Evolutionary conservation across 148 eudicot species (phyloP), one percentile per base, ranked within the genome.

Genomic region (Persicaria maculosa): DNA sequence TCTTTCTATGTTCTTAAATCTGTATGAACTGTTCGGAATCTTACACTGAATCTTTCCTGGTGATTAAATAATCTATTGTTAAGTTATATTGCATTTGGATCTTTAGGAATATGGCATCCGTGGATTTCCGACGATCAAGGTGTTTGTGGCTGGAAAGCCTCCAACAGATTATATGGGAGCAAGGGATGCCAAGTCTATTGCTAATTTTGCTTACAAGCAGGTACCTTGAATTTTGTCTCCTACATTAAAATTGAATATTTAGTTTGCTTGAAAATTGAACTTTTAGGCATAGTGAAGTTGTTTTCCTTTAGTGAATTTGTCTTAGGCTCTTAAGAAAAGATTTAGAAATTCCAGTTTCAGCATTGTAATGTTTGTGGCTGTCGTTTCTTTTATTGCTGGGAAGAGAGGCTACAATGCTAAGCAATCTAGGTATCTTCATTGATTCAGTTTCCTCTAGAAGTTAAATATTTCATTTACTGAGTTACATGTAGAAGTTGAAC

Each of bases 121-220:
- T 76, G 98, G 98, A 74, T 93, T 89, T 80, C 98, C 98, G 36
- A 93, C 97, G 68, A 93, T 93, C 69, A 91, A 93, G 90, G 91
- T 88, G 44, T 93, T 93, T 85, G 88, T 79, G 54, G 90, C 94
- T 59, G 98, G 98, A 61, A 91, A 91, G 79, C 81, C 88, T 65
- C 92, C 98, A 9, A 86, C 78, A 31, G 97, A 89, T 86, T 93
- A 93, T 76, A 87, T 80, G 82, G 98, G 98, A 72, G 94, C 94
- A 25, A 86, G 97, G 82, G 97, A 93, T 67, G 97, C 73, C 17
- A 93, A 89, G 80, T 91, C 97, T 53, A 89, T 93, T 72, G 91
- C 84, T 47, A 92, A 91, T 71, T 93, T 83, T 72, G 93, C 94
- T 68, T 76, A 87, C 73, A 76, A 88, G 74, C 94, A 93, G 97